Evolutionary conservation across 108 stramenopile species (phyloP), one percentile per base, ranked within the genome.

Genomic region (Cyclotella atomus): DNA sequence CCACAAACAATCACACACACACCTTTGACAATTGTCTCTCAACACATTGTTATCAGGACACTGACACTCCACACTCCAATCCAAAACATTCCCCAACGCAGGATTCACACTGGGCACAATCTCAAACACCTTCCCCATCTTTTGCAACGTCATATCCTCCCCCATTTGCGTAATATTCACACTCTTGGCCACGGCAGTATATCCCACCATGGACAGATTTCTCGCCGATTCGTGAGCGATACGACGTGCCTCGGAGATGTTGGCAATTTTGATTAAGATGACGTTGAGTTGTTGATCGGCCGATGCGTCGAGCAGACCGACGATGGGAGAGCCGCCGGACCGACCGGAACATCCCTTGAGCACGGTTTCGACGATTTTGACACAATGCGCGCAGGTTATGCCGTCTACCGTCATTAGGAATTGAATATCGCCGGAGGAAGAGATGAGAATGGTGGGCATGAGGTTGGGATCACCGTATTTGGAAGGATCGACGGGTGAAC

Each of bases 361-460:
- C 1, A 95, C 94, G 15, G 94, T 95, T 72, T 95, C 94, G 12
- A 95, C 87, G 78, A 95, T 95, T 67, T 93, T 92, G 52, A 95
- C 90, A 63, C 94, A 95, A 74, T 95, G 91, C 8, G 89, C 89
- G 71, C 94, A 95, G 0, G 94, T 95, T 24, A 95, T 95, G 21
- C 94, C 94, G 66, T 90, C 85, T 7, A 95, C 82, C 35, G 75
- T 47, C 90, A 95, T 91, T 41, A 88, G 88, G 69, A 95, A 78
- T 73, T 90, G 82, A 21, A 86, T 83, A 54, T 95, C 94, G 17
- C 87, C 81, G 65, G 82, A 81, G 15, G 71, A 60, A 32, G 77
- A 71, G 14, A 91, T 86, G 54, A 89, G 78, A 0, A 95, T 88
- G 43, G 93, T 84, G 14, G 94, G 94, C 15, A 86, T 83, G 30